phyloP scores from a whole-genome alignment of 441 rosid species.

The Populus trichocarpa region DNA sequence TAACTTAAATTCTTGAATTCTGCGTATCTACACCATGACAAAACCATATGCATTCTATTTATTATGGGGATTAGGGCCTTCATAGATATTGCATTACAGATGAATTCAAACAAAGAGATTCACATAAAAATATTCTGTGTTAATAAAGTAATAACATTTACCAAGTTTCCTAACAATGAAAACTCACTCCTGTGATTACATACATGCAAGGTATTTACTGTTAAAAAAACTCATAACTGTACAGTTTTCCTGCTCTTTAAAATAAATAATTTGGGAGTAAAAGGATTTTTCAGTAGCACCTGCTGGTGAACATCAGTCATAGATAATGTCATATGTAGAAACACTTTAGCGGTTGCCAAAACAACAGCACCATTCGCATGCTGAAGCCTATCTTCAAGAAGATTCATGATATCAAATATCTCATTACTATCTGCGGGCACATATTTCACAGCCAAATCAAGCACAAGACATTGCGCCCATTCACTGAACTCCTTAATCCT shows the following conservation, averaged over 20 bases:
- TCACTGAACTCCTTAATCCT: conserved; percentile 92
- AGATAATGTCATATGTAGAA: conserved; percentile 83
- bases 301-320: conserved; percentile 98
- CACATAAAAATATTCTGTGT: neutral
- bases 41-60: neutral
- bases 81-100: neutral
- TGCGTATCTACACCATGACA: neutral
- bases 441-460: conserved; percentile 87
- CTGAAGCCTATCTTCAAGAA: conserved; percentile 98
- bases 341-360: conserved; percentile 80
- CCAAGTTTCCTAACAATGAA: neutral
- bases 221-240: neutral
- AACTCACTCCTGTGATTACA: neutral
- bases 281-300: conserved; percentile 33
- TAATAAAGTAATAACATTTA: neutral
- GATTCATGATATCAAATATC: conserved; percentile 97
- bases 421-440: conserved; percentile 86
- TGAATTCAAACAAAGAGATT: neutral
- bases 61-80: neutral
- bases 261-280: neutral
- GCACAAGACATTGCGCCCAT: conserved; percentile 97
- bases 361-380: conserved; percentile 99
- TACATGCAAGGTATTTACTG: neutral
- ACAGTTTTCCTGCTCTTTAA: neutral
- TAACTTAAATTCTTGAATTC: neutral